Conservation (phyloP, 768 basidiomycete genomes). For the Tulasnella sp. region DNA sequence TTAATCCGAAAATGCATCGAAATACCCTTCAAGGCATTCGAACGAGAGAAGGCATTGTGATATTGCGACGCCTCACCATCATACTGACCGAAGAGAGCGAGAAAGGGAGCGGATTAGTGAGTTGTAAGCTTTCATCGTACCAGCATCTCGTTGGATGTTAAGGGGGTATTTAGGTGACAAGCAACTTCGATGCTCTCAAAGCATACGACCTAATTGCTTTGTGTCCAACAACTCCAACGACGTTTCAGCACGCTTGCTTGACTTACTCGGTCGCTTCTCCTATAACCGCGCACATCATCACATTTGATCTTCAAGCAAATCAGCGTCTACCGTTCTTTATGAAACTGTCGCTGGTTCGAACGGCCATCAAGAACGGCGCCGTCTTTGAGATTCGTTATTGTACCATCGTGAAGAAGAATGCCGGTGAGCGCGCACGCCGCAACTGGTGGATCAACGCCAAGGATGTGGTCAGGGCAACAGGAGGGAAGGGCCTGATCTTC, state of each 20-base stretch:
- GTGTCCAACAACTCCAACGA: conserved; percentile 55
- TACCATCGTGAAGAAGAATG: conserved; percentile 48
- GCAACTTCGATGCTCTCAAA: conserved; percentile 48
- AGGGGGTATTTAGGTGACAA: conserved; percentile 44
- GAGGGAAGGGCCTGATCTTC: conserved; percentile 64
- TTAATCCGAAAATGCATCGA: conserved; percentile 59
- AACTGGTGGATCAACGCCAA: conserved; percentile 78
- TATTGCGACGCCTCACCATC: conserved; percentile 69
- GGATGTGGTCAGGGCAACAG: conserved; percentile 69
- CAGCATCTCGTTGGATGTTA: not conserved
- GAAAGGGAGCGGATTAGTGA: conserved; percentile 71
- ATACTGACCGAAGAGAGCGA: conserved; percentile 74
- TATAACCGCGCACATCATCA: conserved; percentile 69
- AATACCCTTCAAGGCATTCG: conserved; percentile 57
- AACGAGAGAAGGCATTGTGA: conserved; percentile 49
- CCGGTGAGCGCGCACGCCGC: conserved; percentile 53
- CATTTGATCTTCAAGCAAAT: conserved; percentile 56
- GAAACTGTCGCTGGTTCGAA: conserved; percentile 72
- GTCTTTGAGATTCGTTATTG: conserved; percentile 75
- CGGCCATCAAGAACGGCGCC: conserved; percentile 69
- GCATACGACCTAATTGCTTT: conserved; percentile 71
- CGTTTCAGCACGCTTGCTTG: conserved; percentile 70
- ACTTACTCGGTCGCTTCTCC: conserved; percentile 66
- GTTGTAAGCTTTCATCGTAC: conserved; percentile 18
- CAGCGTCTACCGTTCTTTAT: conserved; percentile 71